Conservation (phyloP, 345 rosid species). For the Salix arbutifolia region DNA sequence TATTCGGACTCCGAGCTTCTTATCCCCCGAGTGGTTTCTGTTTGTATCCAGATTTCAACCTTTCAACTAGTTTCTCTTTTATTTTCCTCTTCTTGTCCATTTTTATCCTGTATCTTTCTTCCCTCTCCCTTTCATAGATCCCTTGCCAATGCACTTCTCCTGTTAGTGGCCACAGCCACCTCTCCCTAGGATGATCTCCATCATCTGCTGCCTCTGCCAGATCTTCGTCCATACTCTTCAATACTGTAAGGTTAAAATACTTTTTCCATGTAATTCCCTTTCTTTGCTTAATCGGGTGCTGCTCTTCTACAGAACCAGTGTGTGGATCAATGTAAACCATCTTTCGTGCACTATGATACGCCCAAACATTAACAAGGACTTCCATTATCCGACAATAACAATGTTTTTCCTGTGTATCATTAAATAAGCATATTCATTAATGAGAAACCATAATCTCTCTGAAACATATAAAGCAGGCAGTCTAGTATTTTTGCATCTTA, state of each 20-base stretch:
- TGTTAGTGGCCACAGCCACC: conserved; percentile 88
- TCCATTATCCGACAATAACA: conserved; percentile 91
- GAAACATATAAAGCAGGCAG: background rate
- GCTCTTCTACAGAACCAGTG: conserved; percentile 65
- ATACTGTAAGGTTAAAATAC: conserved; percentile 64
- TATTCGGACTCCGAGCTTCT: background rate
- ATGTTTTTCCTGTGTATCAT: conserved; percentile 59
- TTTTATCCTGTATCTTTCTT: conserved; percentile 77
- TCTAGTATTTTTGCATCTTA: conserved; percentile 23
- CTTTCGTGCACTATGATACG: conserved; percentile 80
- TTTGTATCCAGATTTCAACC: conserved; percentile 63
- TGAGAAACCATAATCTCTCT: background rate
- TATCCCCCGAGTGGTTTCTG: conserved; percentile 72
- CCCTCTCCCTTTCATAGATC: conserved; percentile 88
- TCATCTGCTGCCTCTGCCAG: conserved; percentile 99
- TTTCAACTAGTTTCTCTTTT: conserved; percentile 60
- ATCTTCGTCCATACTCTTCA: conserved; percentile 96
- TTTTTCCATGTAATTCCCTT: conserved; percentile 70
- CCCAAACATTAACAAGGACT: conserved; percentile 86
- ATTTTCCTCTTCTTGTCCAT: conserved; percentile 96
- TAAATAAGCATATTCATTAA: conserved; percentile 6
- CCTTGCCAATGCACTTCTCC: conserved; percentile 99
- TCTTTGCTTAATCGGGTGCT: conserved; percentile 62
- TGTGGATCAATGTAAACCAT: conserved; percentile 87
- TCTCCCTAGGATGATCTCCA: conserved; percentile 58